A percentile compares a stretch with the other conserved stretches of the same genome.
Evolutionary conservation across 345 rosid genomes (phyloP).

Genomic region (Citrus cavaleriei): DNA sequence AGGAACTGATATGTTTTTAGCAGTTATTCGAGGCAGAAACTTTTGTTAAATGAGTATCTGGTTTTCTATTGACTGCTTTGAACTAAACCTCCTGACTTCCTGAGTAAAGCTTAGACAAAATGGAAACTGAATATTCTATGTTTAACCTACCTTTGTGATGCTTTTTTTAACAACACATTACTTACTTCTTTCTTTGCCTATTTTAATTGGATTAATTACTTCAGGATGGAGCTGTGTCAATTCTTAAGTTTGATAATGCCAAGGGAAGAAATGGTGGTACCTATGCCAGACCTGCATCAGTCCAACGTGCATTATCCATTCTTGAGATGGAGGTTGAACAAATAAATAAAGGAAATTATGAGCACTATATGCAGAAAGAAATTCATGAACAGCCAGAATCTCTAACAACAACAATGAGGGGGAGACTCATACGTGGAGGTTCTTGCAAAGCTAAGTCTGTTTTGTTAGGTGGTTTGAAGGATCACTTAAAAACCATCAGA

Average conservation of each 20-base stretch:
- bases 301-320: constrained; percentile 90
- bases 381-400: constrained; percentile 99
- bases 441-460: constrained; percentile 79
- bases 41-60: not conserved
- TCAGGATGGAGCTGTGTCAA: constrained; percentile 87
- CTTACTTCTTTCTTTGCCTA: not conserved
- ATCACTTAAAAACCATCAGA: constrained; percentile 86
- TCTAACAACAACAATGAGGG: constrained; percentile 92
- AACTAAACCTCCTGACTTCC: not conserved
- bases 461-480: constrained; percentile 93
- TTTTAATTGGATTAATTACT: not conserved
- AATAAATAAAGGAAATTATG: constrained; percentile 84
- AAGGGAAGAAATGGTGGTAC: constrained; percentile 48
- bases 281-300: constrained; percentile 72
- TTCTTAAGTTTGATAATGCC: constrained; percentile 70
- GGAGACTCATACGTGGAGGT: constrained; percentile 90
- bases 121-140: not conserved
- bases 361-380: constrained; percentile 98
- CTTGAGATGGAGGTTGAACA: constrained; percentile 98
- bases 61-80: not conserved
- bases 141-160: not conserved
- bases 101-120: not conserved
- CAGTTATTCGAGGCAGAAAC: not conserved
- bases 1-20: not conserved
- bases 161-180: not conserved